Conservation (phyloP, 1,139 yeast genomes). For the Yamadazyma taylorii region DNA sequence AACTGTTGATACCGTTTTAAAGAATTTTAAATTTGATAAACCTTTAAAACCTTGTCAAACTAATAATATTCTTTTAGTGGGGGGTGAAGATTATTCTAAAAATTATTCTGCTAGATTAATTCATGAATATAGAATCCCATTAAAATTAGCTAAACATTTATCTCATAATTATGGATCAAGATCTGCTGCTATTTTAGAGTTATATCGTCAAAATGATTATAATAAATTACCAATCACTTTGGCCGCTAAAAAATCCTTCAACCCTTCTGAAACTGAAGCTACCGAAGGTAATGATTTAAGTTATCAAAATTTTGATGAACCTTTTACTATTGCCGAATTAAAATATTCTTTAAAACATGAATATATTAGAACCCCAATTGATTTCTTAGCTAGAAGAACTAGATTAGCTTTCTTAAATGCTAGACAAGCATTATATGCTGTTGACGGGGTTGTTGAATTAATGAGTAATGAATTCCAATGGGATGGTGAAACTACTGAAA, state of each 20-base stretch:
- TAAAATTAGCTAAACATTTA: slow-evolving; percentile 78
- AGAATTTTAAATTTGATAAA: slow-evolving; percentile 44
- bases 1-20: slow-evolving; percentile 75
- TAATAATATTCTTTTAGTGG: slow-evolving; percentile 62
- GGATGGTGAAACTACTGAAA: slow-evolving; percentile 59
- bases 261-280: slow-evolving; percentile 35
- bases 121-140: slow-evolving; percentile 74
- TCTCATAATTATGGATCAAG: slow-evolving; percentile 89
- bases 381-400: slow-evolving; percentile 90
- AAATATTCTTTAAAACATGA: slow-evolving; percentile 80
- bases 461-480: slow-evolving; percentile 81
- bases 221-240: slow-evolving; percentile 64
- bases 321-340: slow-evolving; percentile 91
- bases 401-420: slow-evolving; percentile 92
- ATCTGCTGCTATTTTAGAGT: slow-evolving; percentile 75
- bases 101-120: slow-evolving; percentile 78
- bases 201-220: slow-evolving; percentile 51
- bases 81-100: slow-evolving; percentile 68
- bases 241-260: slow-evolving; percentile 43
- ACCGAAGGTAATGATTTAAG: slow-evolving; percentile 37
- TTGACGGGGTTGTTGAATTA: slow-evolving; percentile 82
- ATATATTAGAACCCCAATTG: slow-evolving; percentile 84
- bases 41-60: slow-evolving; percentile 60
- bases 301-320: slow-evolving; percentile 67
- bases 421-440: slow-evolving; percentile 75